These are phyloP conservation scores for Thermomyces lanuginosus DNA, from an alignment of 2,329 filamentous ascomycete species.

Conservation along the genomic window DNA sequence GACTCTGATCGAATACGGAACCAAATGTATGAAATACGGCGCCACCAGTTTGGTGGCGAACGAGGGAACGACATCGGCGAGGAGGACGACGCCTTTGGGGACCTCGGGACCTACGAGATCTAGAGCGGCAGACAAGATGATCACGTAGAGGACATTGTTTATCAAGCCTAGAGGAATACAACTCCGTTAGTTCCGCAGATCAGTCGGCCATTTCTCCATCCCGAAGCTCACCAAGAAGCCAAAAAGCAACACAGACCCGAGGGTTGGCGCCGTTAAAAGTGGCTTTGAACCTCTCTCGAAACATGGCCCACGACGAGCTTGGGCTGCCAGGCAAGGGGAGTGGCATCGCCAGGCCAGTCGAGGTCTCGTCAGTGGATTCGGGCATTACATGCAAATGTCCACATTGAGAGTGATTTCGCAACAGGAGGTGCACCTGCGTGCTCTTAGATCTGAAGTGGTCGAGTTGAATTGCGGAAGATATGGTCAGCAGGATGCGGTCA, in stretches of 20 bases:
- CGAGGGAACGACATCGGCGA: slow-evolving; percentile 80
- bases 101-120: slow-evolving; percentile 78
- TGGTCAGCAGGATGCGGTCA: too few species aligned
- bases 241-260: slow-evolving; percentile 66
- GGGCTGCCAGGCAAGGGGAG: slow-evolving; percentile 43
- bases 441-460: too few species aligned
- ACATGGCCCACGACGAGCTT: slow-evolving; percentile 56
- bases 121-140: slow-evolving; percentile 86
- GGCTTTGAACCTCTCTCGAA: slow-evolving; percentile 46
- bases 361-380: slow-evolving; percentile 10
- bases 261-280: slow-evolving; percentile 52
- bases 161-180: slow-evolving; percentile 49
- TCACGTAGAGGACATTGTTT: slow-evolving; percentile 95
- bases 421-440: too few species aligned
- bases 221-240: slow-evolving; percentile 95
- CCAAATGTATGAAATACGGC: slow-evolving; percentile 80
- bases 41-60: slow-evolving; percentile 77
- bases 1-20: slow-evolving; percentile 66
- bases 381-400: slow-evolving; percentile 11
- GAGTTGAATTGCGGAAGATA: background rate
- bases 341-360: slow-evolving; percentile 12
- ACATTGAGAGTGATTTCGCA: background rate
- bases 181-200: slow-evolving; percentile 1
- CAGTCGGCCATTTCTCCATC: slow-evolving; percentile 2
- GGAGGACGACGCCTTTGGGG: slow-evolving; percentile 81